Evolutionary conservation across 257 asterid genomes (phyloP), one percentile per base, ranked within the genome.

Genomic region (Buddleja alternifolia): DNA sequence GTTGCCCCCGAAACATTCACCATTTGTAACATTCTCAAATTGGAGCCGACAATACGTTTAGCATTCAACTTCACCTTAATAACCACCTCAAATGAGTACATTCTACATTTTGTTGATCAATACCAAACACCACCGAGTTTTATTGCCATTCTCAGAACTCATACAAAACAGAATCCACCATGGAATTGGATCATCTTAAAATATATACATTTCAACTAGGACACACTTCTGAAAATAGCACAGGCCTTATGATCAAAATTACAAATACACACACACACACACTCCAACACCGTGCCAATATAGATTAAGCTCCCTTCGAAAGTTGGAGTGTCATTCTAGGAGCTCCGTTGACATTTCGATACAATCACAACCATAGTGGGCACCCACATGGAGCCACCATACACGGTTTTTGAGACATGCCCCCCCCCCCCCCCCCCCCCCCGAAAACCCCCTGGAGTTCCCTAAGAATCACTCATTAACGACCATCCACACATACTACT

Each of bases 111-210:
- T 7, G 24, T 44, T 41, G 16, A 74, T 44, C 44, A 25, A 11
- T 23, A 11, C 63, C 4, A 50, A 53, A 32, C 55, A 29, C 60
- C 10, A 15, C 34, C 44, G 34, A 66, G 20, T 48, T 11, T 1
- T 12, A 48, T 14, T 54, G 8, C 66, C 36, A 45, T 72, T 60
- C 34, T 42, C 60, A 4, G 39, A 67, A 14, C 23, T 60, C 67
- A 23, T 10, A 56, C n/a, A 46, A 34, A 60, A 29, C 24, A 37
- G 11, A 12, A 65, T 6, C 40, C 19, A n/a, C 40, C 66, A 52
- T 3, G 37, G 39, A 48, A n/a, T n/a, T n/a, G n/a, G n/a, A n/a
- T 66, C 62, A 60, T 24, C 71, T 8, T 25, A n/a, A n/a, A 37
- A 23, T 36, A 45, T 34, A 4, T 50, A 10, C 42, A 20, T 21